Evolutionary conservation across 495 filamentous ascomycete genomes (phyloP).

Genomic region (Penicillium silybi): DNA sequence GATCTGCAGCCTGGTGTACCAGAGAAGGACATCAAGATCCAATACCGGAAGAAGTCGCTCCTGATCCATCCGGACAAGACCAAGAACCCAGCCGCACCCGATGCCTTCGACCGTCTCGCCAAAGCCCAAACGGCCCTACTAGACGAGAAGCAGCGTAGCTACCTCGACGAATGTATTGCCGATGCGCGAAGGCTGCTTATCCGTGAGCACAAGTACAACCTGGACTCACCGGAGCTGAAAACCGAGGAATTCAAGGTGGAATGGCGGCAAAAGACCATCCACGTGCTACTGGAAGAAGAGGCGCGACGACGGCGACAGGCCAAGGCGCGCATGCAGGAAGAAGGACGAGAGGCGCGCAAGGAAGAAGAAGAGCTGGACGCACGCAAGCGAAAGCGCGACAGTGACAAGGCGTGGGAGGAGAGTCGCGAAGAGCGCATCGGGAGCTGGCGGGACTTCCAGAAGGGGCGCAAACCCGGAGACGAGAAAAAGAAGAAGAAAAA

Average conservation of each 20-base stretch:
- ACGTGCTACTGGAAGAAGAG: slow-evolving; percentile 92
- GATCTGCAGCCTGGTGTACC: slow-evolving; percentile 93
- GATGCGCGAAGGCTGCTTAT: slow-evolving; percentile 94
- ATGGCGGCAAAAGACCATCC: slow-evolving; percentile 89
- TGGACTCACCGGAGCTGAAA: slow-evolving; percentile 82
- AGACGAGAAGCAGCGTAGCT: slow-evolving; percentile 85
- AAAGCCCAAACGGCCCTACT: slow-evolving; percentile 88
- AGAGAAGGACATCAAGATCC: slow-evolving; percentile 91
- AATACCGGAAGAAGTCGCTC: slow-evolving; percentile 93
- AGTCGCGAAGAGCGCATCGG: slow-evolving; percentile 87
- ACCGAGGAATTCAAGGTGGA: slow-evolving; percentile 69
- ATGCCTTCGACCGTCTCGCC: slow-evolving; percentile 95
- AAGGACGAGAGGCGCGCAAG: slow-evolving; percentile 84
- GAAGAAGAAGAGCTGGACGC: slow-evolving; percentile 82
- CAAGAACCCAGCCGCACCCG: slow-evolving; percentile 81
- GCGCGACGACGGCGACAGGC: slow-evolving; percentile 75
- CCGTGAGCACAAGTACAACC: slow-evolving; percentile 85
- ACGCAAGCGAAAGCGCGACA: slow-evolving; percentile 88
- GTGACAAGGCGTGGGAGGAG: slow-evolving; percentile 90
- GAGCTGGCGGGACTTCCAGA: slow-evolving; percentile 92
- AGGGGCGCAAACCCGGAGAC: slow-evolving; percentile 51
- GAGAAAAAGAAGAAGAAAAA: slow-evolving; percentile 82
- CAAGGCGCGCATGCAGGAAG: slow-evolving; percentile 95
- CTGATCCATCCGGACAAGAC: slow-evolving; percentile 99
- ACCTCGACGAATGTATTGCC: slow-evolving; percentile 90